Evolutionary conservation across 352 stramenopile species (phyloP).

Genomic region (Phytophthora ohioensis): DNA sequence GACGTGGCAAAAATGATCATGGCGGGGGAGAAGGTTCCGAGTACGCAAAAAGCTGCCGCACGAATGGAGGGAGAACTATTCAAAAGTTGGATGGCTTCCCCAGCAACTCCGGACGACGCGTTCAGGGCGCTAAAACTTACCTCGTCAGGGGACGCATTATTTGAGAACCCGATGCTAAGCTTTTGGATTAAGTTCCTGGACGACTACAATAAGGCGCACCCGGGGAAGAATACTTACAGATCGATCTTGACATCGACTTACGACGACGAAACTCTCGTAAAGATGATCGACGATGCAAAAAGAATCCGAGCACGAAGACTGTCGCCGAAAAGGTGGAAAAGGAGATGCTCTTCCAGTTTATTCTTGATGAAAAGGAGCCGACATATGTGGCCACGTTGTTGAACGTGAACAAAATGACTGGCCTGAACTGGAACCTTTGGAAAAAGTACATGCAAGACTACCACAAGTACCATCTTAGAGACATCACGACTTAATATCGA

Average conservation of each 20-base stretch:
- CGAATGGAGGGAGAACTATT: background rate
- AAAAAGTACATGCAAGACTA: background rate
- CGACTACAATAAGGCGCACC: background rate
- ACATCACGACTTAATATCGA: no score
- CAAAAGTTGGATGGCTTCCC: background rate
- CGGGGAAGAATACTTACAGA: background rate
- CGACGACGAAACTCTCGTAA: background rate
- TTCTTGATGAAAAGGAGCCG: background rate
- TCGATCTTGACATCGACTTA: background rate
- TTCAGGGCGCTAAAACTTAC: background rate
- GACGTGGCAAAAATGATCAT: background rate
- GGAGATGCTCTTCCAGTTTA: background rate
- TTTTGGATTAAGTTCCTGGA: background rate
- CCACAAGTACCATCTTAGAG: background rate
- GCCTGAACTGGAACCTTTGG: background rate
- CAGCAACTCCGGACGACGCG: background rate
- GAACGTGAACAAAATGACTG: background rate
- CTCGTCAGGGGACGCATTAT: background rate
- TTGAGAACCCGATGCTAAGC: background rate
- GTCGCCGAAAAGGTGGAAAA: background rate
- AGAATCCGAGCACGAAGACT: background rate
- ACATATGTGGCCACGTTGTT: background rate
- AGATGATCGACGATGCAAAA: background rate
- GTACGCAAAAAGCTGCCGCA: background rate
- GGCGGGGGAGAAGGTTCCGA: background rate